Evolutionary conservation across 495 filamentous ascomycete species (phyloP), one percentile per base, ranked within the genome.

Genomic region (Penicillium ucsense): DNA sequence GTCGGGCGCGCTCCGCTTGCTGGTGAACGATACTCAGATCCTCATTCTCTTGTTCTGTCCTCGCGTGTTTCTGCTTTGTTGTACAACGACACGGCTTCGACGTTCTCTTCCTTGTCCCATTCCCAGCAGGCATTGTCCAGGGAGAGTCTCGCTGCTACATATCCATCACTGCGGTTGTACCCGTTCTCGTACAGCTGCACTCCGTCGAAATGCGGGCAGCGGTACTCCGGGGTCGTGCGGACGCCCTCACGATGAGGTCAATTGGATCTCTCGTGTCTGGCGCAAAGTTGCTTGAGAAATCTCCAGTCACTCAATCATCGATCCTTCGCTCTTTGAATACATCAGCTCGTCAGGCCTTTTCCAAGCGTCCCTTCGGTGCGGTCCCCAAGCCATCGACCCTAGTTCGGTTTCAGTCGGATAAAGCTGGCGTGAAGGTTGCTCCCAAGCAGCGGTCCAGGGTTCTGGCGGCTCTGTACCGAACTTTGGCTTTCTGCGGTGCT

Each of bases 401-500:
- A 11, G 47, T 60, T 44, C 62, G 67, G 42, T 56, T 58, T 48
- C 54, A 65, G 33, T 69, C 68, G 10, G 54, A 60, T 45, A 52
- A 53, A 29, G 45, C 53, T 8, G 35, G 57, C 11, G 50, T 48
- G 6, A 47, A 54, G 9, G 39, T 41, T 38, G 44, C 50, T 35
- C n/a, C 41, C 7, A 34, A 35, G 12, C 43, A 11, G 8, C 53
- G 41, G 33, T 62, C 60, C 8, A 43, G 47, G 3, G n/a, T 53
- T 31, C 12, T 51, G 5, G 55, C 44, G 29, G 49, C 48, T 51
- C 11, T 71, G 8, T 72, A 75, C 46, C 74, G 75, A 48, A 59
- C 64, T 2, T 76, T 82, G 46, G 68, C 75, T 28, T 78, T 72
- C 53, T 68, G 74, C 12, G 85, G 85, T 11, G 70, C 82, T 46